Percentiles rank a stretch among this genome's conserved stretches.
These are phyloP conservation scores for Penicillium vulpinum DNA, from an alignment of 2,329 filamentous ascomycete species.

Conservation along the genomic window DNA sequence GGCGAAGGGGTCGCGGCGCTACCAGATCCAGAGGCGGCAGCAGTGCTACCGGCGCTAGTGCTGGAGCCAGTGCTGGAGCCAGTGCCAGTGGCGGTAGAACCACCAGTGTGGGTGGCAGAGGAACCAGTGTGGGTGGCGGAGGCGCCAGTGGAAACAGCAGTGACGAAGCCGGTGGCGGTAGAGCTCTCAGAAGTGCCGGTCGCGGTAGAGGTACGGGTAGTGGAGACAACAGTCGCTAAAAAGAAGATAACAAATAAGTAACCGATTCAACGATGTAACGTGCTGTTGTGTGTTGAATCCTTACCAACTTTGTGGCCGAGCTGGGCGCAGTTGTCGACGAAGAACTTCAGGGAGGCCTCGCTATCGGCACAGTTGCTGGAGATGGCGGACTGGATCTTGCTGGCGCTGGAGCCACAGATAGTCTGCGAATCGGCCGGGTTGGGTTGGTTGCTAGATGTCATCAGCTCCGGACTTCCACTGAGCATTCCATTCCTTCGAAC, in stretches of 20 bases:
- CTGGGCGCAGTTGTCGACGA: constrained; percentile 39
- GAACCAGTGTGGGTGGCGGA: constrained; percentile 10
- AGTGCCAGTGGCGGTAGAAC: constrained; percentile 29
- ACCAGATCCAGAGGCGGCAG: constrained; percentile 16
- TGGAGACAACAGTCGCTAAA: constrained; percentile 20
- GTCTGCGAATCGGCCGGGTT: constrained; percentile 41
- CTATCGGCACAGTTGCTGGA: constrained; percentile 36
- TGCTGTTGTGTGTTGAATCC: constrained; percentile 15
- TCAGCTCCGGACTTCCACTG: constrained; percentile 21
- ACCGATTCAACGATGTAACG: neutral
- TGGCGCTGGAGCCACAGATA: constrained; percentile 40
- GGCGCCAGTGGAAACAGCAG: constrained; percentile 11
- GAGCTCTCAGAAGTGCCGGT: constrained; percentile 22
- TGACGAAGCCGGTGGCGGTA: constrained; percentile 25
- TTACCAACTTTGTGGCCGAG: constrained; percentile 45
- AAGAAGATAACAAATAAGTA: constrained; percentile 11
- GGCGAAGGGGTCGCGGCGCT: constrained; percentile 19
- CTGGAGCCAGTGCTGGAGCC: neutral
- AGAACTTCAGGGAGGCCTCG: constrained; percentile 40
- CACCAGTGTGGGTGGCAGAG: constrained; percentile 11
- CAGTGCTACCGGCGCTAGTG: constrained; percentile 5
- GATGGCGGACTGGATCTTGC: constrained; percentile 40
- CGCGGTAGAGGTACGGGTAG: constrained; percentile 29
- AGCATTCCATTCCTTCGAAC: constrained; percentile 16
- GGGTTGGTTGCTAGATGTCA: constrained; percentile 31